Base-by-base conservation (phyloP, 345 rosid species). In the Pugionium cornutum region DNA sequence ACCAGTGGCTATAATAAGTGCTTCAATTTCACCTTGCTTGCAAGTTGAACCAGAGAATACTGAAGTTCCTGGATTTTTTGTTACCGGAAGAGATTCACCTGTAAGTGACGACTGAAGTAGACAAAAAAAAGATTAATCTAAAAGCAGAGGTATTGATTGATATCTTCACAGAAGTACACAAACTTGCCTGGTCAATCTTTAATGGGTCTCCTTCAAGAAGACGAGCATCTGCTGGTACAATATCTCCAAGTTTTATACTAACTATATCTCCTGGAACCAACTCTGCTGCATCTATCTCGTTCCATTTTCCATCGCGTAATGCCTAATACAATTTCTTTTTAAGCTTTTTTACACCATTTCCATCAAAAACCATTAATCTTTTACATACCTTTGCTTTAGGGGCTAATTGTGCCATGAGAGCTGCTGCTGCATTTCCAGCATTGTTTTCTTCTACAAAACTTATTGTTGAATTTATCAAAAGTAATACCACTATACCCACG, bases 11-110 rank as follows among this genome's bases (percentile, higher is more conserved):
- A 87, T 89, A 36, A 89, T 89, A 52, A 92, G 84, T 10, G 95
- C 98, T 77, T 92, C 98, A 26, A 92, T 85, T 61, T 92, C 96
- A 41, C 97, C 97, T 86, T 84, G 92, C 71, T 90, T 90, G 45
- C 95, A 90, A 27, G 92, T 90, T 68, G 98, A 92, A 45, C 95
- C 96, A 26, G 96, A 87, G 78, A 84, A 92, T 48, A 92, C 89
- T 58, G 90, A 86, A 39, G 75, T 75, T 8, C 96, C 91, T 0
- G 96, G 88, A 63, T 72, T 47, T 61, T 84, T 92, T 6, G 95
- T 84, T 26, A 86, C 95, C 2, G 98, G 80, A 72, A 83, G 85
- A 42, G 82, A 82, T 67, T 84, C 87, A 26, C 87, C 87, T 0
- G 89, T 79, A 6, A 82, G 81, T 26, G 84, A 84, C 27, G 83